Base-by-base conservation (phyloP, 2,329 filamentous ascomycete species). In the Aspergillus fumigatiaffinis region DNA sequence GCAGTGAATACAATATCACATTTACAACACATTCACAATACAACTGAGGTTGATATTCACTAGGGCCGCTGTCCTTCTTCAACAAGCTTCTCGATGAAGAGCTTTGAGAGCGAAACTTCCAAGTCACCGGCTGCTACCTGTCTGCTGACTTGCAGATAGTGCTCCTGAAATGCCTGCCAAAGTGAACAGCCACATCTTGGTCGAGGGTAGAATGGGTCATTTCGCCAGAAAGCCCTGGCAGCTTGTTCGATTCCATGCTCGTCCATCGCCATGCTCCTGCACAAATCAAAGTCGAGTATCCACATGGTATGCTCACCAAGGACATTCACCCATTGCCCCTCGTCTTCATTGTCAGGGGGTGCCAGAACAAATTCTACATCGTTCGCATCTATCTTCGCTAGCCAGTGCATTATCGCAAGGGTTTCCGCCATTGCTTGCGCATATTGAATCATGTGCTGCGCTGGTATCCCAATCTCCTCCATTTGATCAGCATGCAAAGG, bases 281-380 rank as follows among this genome's bases (percentile, higher is more conserved):
- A 74, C 6, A 76, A 72, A 58, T 82, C 76, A 59, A 82, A 83
- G 38, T 82, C 80, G 0, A 83, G 61, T 0, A 81, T 64, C 79
- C 79, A 82, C 44, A 82, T 58, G 0, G 56, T 52, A 59, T 79
- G 74, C 0, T 58, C 9, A 0, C 73, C 75, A 0, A 80, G 63
- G 0, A 56, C 28, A 51, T 63, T 63, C 0, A 55, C 58, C 2
- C 60, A 48, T 3, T 35, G 21, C 7, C 10, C 4, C 9, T 53
- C 35, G 10, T 46, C 3, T 2, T 29, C n/a, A 12, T 6, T 21
- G 4, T 41, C 2, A 4, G 57, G 59, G 2, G 65, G 56, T 0
- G 66, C 73, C 2, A 85, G 74, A 0, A 85, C 82, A 60, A 84
- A 85, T 51, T 86, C 81, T 2, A 86, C 73, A 49, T 84, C 82